Evolutionary conservation across 352 stramenopile species (phyloP).

Genomic region (Blastocystis hominis): DNA sequence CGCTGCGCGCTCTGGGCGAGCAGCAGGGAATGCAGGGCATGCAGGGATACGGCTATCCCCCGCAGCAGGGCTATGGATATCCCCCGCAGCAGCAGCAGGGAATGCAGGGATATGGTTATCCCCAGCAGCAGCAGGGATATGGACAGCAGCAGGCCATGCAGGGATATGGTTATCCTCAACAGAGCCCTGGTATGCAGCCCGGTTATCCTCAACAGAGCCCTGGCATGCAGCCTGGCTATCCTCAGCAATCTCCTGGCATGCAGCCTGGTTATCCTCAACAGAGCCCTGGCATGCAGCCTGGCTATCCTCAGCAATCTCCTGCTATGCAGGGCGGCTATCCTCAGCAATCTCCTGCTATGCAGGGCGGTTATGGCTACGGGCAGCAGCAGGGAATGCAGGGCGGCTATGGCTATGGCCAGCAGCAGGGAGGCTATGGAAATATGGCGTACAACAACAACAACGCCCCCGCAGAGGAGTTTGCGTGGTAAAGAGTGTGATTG

Average conservation of each 20-base stretch:
- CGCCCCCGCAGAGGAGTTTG: not conserved
- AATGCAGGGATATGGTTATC: not conserved
- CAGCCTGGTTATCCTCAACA: not conserved
- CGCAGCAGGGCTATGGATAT: not conserved
- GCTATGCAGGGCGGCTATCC: not conserved
- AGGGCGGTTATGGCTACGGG: not conserved
- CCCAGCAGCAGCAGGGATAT: not conserved
- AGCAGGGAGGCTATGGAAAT: not conserved
- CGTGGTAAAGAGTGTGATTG: not conserved
- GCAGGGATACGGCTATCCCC: conserved; percentile 1
- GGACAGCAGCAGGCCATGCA: not conserved
- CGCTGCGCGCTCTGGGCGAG: not conserved
- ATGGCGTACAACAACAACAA: too few relatives aligned
- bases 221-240: not conserved
- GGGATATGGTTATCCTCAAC: not conserved
- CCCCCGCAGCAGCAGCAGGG: not conserved
- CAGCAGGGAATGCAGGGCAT: not conserved
- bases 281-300: not conserved
- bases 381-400: not conserved
- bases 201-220: not conserved
- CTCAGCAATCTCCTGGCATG: not conserved
- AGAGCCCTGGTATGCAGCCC: not conserved
- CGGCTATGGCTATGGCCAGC: not conserved
- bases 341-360: conserved; percentile 20
- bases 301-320: not conserved